phyloP scores from a whole-genome alignment of 805 yeast genomes.

The Hanseniaspora occidentalis region DNA sequence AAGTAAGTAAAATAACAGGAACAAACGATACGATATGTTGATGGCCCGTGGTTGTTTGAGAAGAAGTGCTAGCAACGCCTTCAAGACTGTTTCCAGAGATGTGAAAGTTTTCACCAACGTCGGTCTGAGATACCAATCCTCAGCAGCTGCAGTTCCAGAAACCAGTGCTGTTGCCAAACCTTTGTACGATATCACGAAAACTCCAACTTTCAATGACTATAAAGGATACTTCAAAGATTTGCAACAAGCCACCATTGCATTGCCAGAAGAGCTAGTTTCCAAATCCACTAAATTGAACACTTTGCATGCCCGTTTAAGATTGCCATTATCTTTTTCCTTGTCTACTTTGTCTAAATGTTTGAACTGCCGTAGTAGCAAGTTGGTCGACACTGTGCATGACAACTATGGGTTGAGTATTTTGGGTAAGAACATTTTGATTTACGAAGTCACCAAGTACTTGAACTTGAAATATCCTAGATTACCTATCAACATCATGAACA shows the following conservation, averaged over 20 bases:
- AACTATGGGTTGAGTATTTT: slow-evolving; percentile 72
- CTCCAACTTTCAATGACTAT: slow-evolving; percentile 14
- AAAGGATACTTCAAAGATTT: slow-evolving; percentile 15
- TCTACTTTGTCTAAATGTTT: slow-evolving; percentile 72
- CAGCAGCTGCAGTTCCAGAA: not conserved
- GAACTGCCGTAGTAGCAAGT: slow-evolving; percentile 37
- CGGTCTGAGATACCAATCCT: slow-evolving; percentile 1
- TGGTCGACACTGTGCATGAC: slow-evolving; percentile 40
- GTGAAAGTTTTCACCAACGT: not conserved
- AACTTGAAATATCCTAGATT: slow-evolving; percentile 76
- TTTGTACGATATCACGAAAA: not conserved
- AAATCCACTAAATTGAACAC: slow-evolving; percentile 65
- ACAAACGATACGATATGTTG: too few species aligned
- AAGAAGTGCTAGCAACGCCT: not conserved
- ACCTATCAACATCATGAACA: slow-evolving; percentile 65
- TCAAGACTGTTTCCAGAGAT: not conserved
- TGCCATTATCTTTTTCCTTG: slow-evolving; percentile 44
- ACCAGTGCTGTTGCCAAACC: not conserved
- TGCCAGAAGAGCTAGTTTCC: slow-evolving; percentile 38
- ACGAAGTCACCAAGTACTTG: slow-evolving; percentile 63
- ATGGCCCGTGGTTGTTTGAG: not conserved
- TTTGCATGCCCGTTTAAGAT: slow-evolving; percentile 60
- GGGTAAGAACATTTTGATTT: slow-evolving; percentile 67
- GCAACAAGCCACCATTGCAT: slow-evolving; percentile 11
- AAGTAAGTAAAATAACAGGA: too few species aligned